phyloP scores from a whole-genome alignment of 768 basidiomycete species.

The Russula olivacea region DNA sequence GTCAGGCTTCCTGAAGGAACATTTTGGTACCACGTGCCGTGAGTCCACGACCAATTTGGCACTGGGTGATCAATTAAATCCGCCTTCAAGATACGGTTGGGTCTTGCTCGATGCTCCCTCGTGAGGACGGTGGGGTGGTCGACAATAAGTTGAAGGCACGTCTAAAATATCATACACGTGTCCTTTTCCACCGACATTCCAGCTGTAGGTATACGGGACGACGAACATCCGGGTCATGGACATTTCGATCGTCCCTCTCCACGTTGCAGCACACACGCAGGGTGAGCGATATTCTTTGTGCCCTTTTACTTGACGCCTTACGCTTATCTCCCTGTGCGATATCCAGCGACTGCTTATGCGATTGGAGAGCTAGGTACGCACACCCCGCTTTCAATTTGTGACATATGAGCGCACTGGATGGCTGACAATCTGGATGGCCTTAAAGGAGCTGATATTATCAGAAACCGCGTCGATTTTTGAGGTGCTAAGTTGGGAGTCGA shows the following conservation, averaged over 20 bases:
- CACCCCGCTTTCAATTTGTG: too few relatives aligned
- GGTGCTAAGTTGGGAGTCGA: neutral
- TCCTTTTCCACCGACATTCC: neutral
- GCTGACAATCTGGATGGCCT: too few relatives aligned
- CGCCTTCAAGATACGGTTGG: constrained; percentile 14
- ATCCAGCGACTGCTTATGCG: constrained; percentile 21
- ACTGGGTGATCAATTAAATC: neutral
- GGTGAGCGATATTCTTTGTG: neutral
- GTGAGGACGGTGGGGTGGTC: constrained; percentile 22
- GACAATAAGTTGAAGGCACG: constrained; percentile 21
- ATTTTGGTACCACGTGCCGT: constrained; percentile 5
- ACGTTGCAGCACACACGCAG: constrained; percentile 27
- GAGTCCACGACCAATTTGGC: neutral
- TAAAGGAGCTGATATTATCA: constrained; percentile 21
- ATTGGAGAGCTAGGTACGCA: constrained; percentile 18
- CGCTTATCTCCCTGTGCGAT: neutral
- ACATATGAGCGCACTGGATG: too few relatives aligned
- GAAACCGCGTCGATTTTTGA: constrained; percentile 12
- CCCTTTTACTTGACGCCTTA: neutral
- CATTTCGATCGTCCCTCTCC: constrained; percentile 30
- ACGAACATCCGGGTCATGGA: constrained; percentile 32
- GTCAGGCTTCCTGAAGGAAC: constrained; percentile 5
- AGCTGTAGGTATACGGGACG: constrained; percentile 29
- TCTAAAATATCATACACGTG: neutral
- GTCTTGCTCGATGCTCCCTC: constrained; percentile 23